phyloP scores from a whole-genome alignment of 768 basidiomycete genomes.

The Saitozyma podzolica region DNA sequence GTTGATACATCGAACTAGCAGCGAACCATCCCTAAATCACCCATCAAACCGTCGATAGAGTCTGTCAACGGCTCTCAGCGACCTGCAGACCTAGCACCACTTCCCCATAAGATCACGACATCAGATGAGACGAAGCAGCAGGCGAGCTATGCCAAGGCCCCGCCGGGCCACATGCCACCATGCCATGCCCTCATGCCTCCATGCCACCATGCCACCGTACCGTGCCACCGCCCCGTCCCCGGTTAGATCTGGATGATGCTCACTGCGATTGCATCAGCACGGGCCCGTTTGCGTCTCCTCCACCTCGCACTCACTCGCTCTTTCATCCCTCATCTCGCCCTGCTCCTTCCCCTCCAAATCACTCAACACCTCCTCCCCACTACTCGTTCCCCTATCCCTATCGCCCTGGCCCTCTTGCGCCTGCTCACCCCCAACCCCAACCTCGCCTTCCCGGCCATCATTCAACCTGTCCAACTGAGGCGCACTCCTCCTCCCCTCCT shows the following conservation, averaged over 20 bases:
- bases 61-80: no score
- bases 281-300: not conserved
- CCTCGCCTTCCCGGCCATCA: not conserved
- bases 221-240: not conserved
- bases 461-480: constrained; percentile 8
- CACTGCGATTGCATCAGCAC: constrained; percentile 14
- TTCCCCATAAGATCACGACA: no score
- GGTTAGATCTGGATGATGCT: constrained; percentile 27
- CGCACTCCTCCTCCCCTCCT: constrained; percentile 27
- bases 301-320: constrained; percentile 24
- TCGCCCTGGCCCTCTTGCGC: not conserved
- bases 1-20: no score
- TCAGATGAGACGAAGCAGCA: no score
- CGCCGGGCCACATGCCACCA: no score
- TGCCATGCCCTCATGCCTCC: no score
- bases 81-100: no score
- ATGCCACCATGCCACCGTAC: no score
- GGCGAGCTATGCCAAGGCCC: no score
- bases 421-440: constrained; percentile 1
- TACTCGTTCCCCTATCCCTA: constrained; percentile 5
- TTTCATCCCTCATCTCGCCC: constrained; percentile 55
- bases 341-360: constrained; percentile 64
- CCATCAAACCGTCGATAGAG: no score
- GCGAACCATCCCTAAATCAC: no score
- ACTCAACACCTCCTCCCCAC: constrained; percentile 1